Conservation (phyloP, 202 grass and related monocot genomes). For the Schoenoplectus tabernaemontani region DNA sequence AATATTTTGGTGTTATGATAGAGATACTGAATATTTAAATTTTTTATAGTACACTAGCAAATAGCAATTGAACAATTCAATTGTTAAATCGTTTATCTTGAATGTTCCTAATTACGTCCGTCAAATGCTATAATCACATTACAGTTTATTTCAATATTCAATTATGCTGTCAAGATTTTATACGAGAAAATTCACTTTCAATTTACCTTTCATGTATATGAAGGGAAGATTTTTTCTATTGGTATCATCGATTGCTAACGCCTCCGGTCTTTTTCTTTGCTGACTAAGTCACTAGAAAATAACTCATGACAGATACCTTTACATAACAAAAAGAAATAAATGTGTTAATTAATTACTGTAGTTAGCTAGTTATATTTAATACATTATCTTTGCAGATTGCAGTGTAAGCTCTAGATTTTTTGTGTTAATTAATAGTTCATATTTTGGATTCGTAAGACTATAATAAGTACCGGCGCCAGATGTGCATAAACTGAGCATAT, state of each 20-base stretch:
- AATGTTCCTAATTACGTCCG: too few relatives aligned
- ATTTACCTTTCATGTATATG: neutral
- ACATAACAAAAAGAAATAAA: neutral
- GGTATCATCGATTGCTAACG: neutral
- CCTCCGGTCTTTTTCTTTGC: neutral
- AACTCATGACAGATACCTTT: neutral
- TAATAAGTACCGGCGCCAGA: neutral
- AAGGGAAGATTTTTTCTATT: neutral
- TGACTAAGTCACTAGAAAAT: neutral
- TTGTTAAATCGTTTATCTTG: too few relatives aligned
- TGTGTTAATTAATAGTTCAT: neutral
- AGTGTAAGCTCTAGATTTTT: neutral
- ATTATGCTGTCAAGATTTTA: neutral
- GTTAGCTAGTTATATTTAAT: neutral
- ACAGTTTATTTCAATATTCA: neutral
- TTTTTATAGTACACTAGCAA: too few relatives aligned
- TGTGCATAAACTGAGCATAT: neutral
- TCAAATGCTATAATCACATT: neutral
- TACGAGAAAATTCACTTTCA: neutral
- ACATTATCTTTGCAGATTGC: neutral
- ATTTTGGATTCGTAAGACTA: neutral
- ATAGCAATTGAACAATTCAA: too few relatives aligned
- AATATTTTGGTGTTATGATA: too few relatives aligned
- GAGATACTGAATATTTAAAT: too few relatives aligned
- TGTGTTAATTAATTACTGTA: neutral